A percentile compares a stretch with the other conserved stretches of the same genome.
Conservation (phyloP, 495 filamentous ascomycete genomes). For the Pyronema domesticum region DNA sequence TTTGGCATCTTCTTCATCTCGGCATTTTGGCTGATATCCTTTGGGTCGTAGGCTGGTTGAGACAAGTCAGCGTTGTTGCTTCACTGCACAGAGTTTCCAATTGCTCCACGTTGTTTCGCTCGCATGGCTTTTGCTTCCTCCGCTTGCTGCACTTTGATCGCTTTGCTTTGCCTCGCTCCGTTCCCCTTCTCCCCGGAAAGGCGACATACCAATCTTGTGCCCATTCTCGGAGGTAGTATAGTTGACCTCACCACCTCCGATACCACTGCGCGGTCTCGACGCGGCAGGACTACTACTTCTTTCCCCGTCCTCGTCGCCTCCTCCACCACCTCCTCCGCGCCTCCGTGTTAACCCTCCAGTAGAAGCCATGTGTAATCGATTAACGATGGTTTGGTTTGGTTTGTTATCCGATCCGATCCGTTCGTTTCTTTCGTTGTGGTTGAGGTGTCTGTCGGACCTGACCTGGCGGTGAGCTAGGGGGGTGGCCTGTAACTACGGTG, state of each 20-base stretch:
- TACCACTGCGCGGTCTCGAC: conserved; percentile 38
- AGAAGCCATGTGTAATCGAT: conserved; percentile 38
- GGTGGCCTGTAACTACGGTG: too few species aligned
- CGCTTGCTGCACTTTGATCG: too few species aligned
- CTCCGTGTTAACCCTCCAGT: conserved; percentile 57
- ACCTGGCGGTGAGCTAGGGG: too few species aligned
- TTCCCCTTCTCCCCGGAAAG: background rate
- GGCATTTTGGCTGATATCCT: conserved; percentile 91
- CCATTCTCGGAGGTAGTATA: conserved; percentile 79
- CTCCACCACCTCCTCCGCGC: conserved; percentile 47
- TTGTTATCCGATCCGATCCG: too few species aligned
- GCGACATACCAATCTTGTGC: conserved; percentile 54
- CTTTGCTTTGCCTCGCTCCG: too few species aligned
- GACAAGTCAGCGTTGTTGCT: background rate
- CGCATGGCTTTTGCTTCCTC: too few species aligned
- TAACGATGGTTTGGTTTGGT: too few species aligned
- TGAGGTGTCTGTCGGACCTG: too few species aligned
- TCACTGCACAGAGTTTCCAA: background rate
- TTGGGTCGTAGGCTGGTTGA: conserved; percentile 62
- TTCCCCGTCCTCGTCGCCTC: conserved; percentile 36
- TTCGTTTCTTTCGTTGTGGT: too few species aligned
- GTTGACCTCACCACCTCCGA: conserved; percentile 53
- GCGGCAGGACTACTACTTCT: conserved; percentile 51
- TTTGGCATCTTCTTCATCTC: conserved; percentile 97
- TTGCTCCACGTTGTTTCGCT: background rate